Conservation (phyloP, 257 asterid genomes). For the Solanum gandarillasii region DNA sequence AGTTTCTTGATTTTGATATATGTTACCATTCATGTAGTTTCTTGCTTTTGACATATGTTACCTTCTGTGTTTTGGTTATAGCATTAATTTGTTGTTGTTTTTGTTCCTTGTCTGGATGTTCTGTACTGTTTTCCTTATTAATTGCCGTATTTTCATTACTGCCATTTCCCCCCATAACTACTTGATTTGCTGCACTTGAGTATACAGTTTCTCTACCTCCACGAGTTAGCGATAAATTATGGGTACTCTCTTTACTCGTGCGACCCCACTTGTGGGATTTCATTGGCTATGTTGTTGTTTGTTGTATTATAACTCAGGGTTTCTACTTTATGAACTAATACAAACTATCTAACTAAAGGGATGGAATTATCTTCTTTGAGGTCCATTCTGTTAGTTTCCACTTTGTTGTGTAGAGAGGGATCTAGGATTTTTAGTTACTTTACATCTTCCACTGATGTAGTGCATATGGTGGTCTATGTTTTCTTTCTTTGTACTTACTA, state of each 20-base stretch:
- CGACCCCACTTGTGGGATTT: background rate
- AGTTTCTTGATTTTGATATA: background rate
- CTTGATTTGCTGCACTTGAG: background rate
- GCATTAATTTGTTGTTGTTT: background rate
- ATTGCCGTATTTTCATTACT: background rate
- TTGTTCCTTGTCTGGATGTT: background rate
- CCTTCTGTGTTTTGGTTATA: background rate
- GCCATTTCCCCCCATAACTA: background rate
- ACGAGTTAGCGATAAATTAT: background rate
- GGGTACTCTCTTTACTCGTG: background rate
- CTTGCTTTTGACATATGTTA: background rate
- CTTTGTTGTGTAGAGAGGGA: background rate
- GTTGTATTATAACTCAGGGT: background rate
- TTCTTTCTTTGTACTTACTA: background rate
- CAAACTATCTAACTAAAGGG: background rate
- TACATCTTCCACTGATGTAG: background rate
- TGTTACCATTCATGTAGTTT: background rate
- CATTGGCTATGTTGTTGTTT: background rate
- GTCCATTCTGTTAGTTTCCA: background rate
- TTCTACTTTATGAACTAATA: background rate
- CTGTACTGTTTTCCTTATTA: background rate
- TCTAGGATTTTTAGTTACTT: background rate
- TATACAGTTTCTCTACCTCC: background rate
- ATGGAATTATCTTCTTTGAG: background rate
- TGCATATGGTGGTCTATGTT: background rate